A percentile compares a stretch with the other conserved stretches of the same genome.
Conservation (phyloP, 768 basidiomycete genomes). For the Glaciozyma antarctica region DNA sequence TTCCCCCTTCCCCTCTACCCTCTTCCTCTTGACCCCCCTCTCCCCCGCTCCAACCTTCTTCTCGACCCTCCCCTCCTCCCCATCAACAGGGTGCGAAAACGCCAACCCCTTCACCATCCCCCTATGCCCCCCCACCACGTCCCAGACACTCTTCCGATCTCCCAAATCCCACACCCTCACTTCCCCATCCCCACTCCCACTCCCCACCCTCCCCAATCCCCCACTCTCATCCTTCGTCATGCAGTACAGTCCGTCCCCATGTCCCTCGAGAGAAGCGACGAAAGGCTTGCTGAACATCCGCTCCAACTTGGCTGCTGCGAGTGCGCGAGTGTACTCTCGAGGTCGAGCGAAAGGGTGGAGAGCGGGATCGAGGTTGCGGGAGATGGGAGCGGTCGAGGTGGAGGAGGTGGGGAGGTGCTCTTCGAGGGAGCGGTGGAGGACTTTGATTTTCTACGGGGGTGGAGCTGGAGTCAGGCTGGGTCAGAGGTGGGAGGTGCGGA, state of each 20-base stretch:
- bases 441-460: conserved; percentile 34
- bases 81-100: conserved; percentile 48
- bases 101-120: conserved; percentile 75
- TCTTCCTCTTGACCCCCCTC: conserved; percentile 26
- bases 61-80: conserved; percentile 41
- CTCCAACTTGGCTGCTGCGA: conserved; percentile 95
- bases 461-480: not conserved
- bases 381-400: conserved; percentile 77
- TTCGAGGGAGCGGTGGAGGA: conserved; percentile 32
- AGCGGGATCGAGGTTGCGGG: conserved; percentile 86
- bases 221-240: conserved; percentile 60
- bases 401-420: conserved; percentile 54
- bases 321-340: conserved; percentile 81
- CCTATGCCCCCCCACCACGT: conserved; percentile 61
- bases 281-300: conserved; percentile 98
- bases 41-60: conserved; percentile 26
- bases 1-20: conserved; percentile 28
- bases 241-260: conserved; percentile 86
- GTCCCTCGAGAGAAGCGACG: conserved; percentile 77
- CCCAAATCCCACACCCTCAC: conserved; percentile 76
- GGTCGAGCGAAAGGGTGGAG: conserved; percentile 90
- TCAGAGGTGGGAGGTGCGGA: no score
- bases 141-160: conserved; percentile 49
- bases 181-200: conserved; percentile 92
- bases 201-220: conserved; percentile 67